Percentiles rank a stretch among this genome's conserved stretches.
These are phyloP conservation scores for Immersiporthe knoxdaviesiana DNA, from an alignment of 2,329 filamentous ascomycete genomes.

Conservation along the genomic window DNA sequence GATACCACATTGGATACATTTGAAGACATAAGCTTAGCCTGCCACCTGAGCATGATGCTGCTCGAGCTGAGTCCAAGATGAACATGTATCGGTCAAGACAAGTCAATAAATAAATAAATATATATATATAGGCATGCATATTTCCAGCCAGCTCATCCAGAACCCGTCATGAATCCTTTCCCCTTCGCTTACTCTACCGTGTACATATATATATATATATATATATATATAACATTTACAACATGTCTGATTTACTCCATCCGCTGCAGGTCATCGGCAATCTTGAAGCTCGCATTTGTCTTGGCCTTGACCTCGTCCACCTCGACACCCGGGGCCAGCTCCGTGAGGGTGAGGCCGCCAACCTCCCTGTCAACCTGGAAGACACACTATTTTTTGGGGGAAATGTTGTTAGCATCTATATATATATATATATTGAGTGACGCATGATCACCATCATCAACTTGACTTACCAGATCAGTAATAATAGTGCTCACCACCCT, in stretches of 20 bases:
- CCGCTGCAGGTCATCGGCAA: conserved; percentile 60
- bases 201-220: neutral
- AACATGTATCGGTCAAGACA: too few relatives aligned
- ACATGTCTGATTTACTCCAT: conserved; percentile 40
- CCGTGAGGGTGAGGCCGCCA: conserved; percentile 68
- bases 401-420: neutral
- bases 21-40: neutral
- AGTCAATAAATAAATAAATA: neutral
- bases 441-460: too few relatives aligned
- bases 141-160: neutral
- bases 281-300: conserved; percentile 69
- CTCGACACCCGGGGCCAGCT: conserved; percentile 69
- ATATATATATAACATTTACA: neutral
- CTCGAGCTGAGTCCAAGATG: too few relatives aligned
- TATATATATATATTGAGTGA: too few relatives aligned
- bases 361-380: conserved; percentile 68
- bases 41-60: too few relatives aligned
- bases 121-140: neutral
- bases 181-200: neutral
- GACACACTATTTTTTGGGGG: conserved; percentile 57
- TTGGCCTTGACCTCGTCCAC: conserved; percentile 71
- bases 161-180: neutral
- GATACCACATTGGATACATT: neutral
- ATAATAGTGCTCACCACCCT: conserved; percentile 73
- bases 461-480: conserved; percentile 71